Evolutionary conservation across 352 stramenopile genomes (phyloP).

Genomic region (Globisporangium nunn): DNA sequence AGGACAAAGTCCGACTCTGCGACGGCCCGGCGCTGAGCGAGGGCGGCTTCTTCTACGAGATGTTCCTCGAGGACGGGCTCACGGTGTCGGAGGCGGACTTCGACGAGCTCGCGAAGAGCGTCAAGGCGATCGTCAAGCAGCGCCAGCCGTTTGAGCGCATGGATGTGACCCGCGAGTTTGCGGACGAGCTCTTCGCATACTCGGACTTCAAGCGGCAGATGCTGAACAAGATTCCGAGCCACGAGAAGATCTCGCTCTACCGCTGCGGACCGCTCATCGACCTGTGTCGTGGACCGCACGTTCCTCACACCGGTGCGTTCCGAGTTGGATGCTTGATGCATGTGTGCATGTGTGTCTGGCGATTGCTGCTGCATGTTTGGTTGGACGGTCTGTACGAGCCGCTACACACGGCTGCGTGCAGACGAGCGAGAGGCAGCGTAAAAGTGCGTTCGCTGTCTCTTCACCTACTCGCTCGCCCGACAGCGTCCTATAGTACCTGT

Average conservation of each 20-base stretch:
- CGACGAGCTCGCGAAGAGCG: conserved; percentile 73
- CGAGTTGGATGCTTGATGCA: conserved; percentile 27
- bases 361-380: too few relatives aligned
- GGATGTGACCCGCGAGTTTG: conserved; percentile 89
- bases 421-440: conserved; percentile 77
- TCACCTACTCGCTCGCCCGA: conserved; percentile 8
- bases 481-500: conserved; percentile 47
- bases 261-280: conserved; percentile 97
- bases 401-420: conserved; percentile 53
- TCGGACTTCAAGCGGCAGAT: conserved; percentile 97
- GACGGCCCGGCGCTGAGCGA: conserved; percentile 92
- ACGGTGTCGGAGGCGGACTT: conserved; percentile 78
- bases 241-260: conserved; percentile 95
- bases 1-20: conserved; percentile 92
- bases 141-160: conserved; percentile 90
- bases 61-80: conserved; percentile 56
- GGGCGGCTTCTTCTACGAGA: conserved; percentile 99
- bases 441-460: conserved; percentile 16
- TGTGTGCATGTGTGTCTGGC: background rate
- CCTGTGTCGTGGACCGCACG: conserved; percentile 94
- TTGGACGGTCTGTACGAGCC: conserved; percentile 34
- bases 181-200: conserved; percentile 87
- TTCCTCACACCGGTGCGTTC: conserved; percentile 88
- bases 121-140: conserved; percentile 95
- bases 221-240: conserved; percentile 92